These are phyloP conservation scores for Vinca minor DNA, from an alignment of 257 asterid genomes.

Conservation along the genomic window DNA sequence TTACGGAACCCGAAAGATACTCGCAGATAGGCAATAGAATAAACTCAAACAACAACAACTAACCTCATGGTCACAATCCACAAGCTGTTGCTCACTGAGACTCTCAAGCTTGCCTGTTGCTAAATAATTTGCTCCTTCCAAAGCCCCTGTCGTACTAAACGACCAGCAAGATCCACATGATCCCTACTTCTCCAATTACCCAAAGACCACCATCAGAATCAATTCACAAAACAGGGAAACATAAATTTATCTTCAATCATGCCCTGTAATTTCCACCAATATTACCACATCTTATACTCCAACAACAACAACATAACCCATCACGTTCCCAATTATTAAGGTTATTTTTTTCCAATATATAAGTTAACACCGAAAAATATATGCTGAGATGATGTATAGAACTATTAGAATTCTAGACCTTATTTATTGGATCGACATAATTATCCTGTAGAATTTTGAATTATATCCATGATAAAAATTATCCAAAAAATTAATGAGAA, in stretches of 20 bases:
- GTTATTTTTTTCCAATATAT: no score
- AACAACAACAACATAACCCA: no score
- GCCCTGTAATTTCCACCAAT: no score
- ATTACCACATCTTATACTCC: no score
- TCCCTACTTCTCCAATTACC: conserved; percentile 37
- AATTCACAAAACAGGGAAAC: neutral
- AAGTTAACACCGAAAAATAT: no score
- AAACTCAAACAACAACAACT: neutral
- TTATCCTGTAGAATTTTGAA: no score
- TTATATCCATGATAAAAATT: no score
- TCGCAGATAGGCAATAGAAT: neutral
- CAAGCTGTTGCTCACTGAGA: conserved; percentile 92
- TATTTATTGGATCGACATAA: no score
- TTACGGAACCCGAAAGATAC: neutral
- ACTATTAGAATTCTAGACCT: no score
- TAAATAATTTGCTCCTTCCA: conserved; percentile 79
- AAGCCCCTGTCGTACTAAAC: conserved; percentile 78
- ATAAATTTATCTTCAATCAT: neutral
- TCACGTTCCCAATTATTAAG: no score
- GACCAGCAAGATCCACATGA: conserved; percentile 94
- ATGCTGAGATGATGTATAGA: no score
- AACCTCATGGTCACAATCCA: conserved; percentile 92
- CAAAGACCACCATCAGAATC: conserved; percentile 2
- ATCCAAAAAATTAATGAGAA: no score
- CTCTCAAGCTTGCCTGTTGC: conserved; percentile 77